Evolutionary conservation across 495 filamentous ascomycete genomes (phyloP), one percentile per base, ranked within the genome.

Genomic region (Polyplosphaeria fusca): DNA sequence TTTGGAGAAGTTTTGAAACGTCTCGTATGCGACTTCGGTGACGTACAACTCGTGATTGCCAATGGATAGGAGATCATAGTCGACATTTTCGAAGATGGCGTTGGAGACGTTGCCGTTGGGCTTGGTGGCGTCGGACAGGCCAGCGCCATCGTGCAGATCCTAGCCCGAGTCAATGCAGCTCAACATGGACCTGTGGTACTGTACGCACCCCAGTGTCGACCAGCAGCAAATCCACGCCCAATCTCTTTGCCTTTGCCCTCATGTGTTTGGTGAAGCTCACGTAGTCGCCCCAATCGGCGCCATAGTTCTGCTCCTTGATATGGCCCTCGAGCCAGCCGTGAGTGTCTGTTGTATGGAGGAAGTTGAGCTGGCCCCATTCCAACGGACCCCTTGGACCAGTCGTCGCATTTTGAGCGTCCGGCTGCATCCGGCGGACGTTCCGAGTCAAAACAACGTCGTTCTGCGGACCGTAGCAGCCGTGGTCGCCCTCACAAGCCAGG

Each of bases 1-100:
- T 77, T 84, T 26, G 81, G 78, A 50, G 77, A 69, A 70, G 42
- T 75, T 76, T 28, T 76, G 68, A 66, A 89, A 88, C 63, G 97
- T 94, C 39, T 82, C 75, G 25, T 84, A 78, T 4, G 89, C 87
- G 2, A 90, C 87, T 41, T 81, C 81, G 47, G 76, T 74, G 57
- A 89, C 82, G 74, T 98, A 98, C 27, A 98, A 78, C 74, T 98
- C 93, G 72, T 98, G 93, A 67, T 98, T 98, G 42, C 93, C 93
- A 7, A 87, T 86, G 25, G 87, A 91, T 20, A 98, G 74, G 30
- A 93, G 72, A 72, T 98, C 92, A 39, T 96, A 80, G 22, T 84
- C 68, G 63, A 95, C 88, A 56, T 93, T 74, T 41, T 80, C 82
- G 64, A 92, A 79, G 52, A 98, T 92, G 45, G 89, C 85, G 64